Evolutionary conservation across 352 stramenopile genomes (phyloP), one percentile per base, ranked within the genome.

Genomic region (Phytophthora chlamydospora): DNA sequence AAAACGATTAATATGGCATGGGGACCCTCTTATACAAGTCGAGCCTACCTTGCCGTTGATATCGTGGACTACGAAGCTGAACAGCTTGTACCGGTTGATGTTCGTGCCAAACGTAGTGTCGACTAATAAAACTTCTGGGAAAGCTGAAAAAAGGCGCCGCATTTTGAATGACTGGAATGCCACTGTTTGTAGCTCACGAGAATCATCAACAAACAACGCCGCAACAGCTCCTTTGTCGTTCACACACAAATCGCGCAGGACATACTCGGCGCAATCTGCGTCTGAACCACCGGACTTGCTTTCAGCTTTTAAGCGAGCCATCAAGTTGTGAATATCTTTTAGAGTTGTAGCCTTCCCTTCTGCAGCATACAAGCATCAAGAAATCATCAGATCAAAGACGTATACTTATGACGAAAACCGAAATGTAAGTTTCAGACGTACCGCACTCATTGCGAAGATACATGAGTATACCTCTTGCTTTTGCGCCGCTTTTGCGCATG

Each of bases 251-350:
- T 52, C 45, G 12, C 32, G 45, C 21, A 55, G 29, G 12, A 45
- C 9, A 1, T 6, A 3, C n/a, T 55, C 47, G 9, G 24, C 27
- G 4, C 47, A 29, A 29, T 45, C n/a, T 1, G 17, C 47, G 16
- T 55, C 35, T 44, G 47, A 29, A 13, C 6, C 4, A 0, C 35
- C 47, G n/a, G n/a, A 24, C 21, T 40, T 19, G 34, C 17, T 29
- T 17, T 11, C 3, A 42, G 6, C 35, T 36, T 36, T 31, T 24
- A 45, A 19, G 12, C 21, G 47, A 9, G 16, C 47, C 19, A 44
- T 47, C 14, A 55, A 13, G 7, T 45, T 45, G 34, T 44, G 47
- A 17, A 45, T 44, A 19, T 55, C 35, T 24, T 45, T 45, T 12
- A 45, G 12, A 17, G n/a, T 36, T 2, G 16, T 19, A n/a, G n/a